A percentile compares a stretch with the other conserved stretches of the same genome.
Conservation (phyloP, 345 rosid genomes). For the Populus tremula region DNA sequence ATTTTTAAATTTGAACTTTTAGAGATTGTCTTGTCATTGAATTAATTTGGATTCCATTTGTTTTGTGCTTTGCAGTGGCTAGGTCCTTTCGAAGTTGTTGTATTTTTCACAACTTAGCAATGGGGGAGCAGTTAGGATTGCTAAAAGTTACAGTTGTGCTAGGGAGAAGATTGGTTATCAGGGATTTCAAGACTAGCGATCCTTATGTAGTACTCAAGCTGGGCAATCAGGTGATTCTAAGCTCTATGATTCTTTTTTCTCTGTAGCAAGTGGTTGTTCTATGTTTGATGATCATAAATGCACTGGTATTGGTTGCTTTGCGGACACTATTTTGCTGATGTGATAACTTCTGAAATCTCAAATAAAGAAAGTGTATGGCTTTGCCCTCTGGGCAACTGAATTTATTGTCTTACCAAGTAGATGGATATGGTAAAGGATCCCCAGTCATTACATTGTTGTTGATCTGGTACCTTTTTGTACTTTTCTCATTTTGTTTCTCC, state of each 20-base stretch:
- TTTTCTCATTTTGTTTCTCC: neutral
- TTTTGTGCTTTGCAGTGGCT: neutral
- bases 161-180: conserved; percentile 73
- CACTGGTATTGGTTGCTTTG: neutral
- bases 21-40: neutral
- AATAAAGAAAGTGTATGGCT: neutral
- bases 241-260: neutral
- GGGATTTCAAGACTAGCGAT: conserved; percentile 97
- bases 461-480: neutral
- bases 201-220: conserved; percentile 90
- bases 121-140: conserved; percentile 71
- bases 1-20: neutral
- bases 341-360: neutral
- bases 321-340: neutral
- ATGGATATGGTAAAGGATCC: neutral
- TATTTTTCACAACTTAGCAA: conserved; percentile 17
- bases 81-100: neutral
- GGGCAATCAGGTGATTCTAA: conserved; percentile 59
- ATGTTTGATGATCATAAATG: neutral
- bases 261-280: neutral
- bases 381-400: neutral
- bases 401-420: neutral
- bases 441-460: neutral
- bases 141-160: conserved; percentile 71
- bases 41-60: neutral